Conservation (phyloP, 2,329 filamentous ascomycete genomes). For the Hyphodiscus sp. region DNA sequence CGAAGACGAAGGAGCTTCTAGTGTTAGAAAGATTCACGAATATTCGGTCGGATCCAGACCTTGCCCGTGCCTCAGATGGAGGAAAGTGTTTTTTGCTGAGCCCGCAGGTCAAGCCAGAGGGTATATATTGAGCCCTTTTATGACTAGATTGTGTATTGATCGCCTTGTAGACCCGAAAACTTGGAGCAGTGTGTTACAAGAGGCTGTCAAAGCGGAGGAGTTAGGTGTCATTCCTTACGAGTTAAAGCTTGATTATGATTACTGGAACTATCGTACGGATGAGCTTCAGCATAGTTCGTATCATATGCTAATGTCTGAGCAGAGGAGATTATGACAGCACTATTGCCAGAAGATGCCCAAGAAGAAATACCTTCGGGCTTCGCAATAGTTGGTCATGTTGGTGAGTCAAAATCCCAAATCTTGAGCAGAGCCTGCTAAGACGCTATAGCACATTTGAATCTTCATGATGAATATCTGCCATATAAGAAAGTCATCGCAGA, state of each 20-base stretch:
- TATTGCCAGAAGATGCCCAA: conserved; percentile 74
- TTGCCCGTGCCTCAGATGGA: conserved; percentile 44
- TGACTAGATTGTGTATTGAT: conserved; percentile 1
- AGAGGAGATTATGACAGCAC: conserved; percentile 69
- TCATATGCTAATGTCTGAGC: neutral
- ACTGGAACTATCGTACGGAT: conserved; percentile 74
- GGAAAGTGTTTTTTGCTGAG: conserved; percentile 55
- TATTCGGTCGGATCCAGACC: conserved; percentile 58
- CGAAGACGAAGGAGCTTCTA: conserved; percentile 60
- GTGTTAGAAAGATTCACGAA: conserved; percentile 54
- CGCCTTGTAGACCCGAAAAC: conserved; percentile 56
- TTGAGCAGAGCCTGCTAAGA: neutral
- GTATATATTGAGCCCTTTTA: conserved; percentile 25
- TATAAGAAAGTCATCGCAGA: conserved; percentile 84
- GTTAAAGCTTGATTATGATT: conserved; percentile 71
- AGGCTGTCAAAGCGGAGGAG: conserved; percentile 62
- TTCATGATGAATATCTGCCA: conserved; percentile 73
- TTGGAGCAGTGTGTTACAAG: conserved; percentile 65
- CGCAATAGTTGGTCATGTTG: conserved; percentile 81
- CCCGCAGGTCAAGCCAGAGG: conserved; percentile 47
- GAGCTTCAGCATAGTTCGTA: neutral
- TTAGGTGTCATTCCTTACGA: conserved; percentile 70
- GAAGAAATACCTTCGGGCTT: conserved; percentile 81
- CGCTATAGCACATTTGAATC: conserved; percentile 72
- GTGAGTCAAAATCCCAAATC: conserved; percentile 38